phyloP scores from a whole-genome alignment of 441 rosid genomes.

The Dalechampia spathulata region DNA sequence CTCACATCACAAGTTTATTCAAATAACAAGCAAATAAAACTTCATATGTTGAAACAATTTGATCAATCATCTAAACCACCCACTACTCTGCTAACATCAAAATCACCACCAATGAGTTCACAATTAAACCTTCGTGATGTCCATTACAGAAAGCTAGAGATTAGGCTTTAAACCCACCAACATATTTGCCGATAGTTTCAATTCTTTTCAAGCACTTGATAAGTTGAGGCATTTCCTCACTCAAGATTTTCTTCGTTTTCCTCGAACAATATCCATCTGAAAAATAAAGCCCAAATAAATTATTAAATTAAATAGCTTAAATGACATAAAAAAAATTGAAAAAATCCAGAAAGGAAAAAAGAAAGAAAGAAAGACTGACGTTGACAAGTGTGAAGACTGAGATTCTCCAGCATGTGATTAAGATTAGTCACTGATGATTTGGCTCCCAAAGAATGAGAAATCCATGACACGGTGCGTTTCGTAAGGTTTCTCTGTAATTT shows the following conservation, averaged over 20 bases:
- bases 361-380: constrained; percentile 17
- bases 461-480: constrained; percentile 59
- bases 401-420: constrained; percentile 32
- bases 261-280: constrained; percentile 39
- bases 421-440: constrained; percentile 39
- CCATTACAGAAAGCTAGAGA: neutral
- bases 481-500: constrained; percentile 32
- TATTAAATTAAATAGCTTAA: neutral
- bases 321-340: neutral
- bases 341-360: no score
- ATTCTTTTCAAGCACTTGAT: constrained; percentile 42
- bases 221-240: constrained; percentile 38
- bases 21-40: no score
- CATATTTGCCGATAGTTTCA: constrained; percentile 34
- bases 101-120: no score
- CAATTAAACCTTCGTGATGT: neutral
- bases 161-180: constrained; percentile 31
- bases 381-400: constrained; percentile 30
- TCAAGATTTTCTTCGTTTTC: constrained; percentile 22
- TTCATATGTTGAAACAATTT: no score
- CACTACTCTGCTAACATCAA: no score
- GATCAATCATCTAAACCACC: no score
- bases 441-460: constrained; percentile 47
- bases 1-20: no score
- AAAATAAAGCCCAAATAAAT: constrained; percentile 8